Conservation (phyloP, 2,329 filamentous ascomycete genomes). For the Lasiodiplodia hormozganensis region DNA sequence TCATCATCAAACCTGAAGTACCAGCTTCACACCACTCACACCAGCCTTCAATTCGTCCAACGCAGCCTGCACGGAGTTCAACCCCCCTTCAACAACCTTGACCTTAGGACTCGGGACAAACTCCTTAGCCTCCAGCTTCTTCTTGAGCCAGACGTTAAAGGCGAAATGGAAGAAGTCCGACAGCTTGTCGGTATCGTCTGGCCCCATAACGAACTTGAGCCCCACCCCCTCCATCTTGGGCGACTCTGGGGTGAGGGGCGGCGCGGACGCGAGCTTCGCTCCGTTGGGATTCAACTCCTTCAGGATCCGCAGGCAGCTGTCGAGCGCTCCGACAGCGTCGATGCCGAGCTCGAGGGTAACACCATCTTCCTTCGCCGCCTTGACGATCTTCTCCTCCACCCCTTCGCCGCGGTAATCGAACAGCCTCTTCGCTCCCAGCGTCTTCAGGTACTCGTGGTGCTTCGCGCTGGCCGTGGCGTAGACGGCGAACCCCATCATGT, state of each 20-base stretch:
- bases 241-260: slow-evolving; percentile 20
- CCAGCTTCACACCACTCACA: slow-evolving; percentile 36
- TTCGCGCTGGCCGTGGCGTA: slow-evolving; percentile 32
- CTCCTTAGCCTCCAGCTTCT: slow-evolving; percentile 33
- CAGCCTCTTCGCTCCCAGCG: slow-evolving; percentile 29
- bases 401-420: slow-evolving; percentile 30
- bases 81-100: slow-evolving; percentile 34
- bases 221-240: slow-evolving; percentile 33
- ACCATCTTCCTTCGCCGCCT: slow-evolving; percentile 30
- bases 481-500: slow-evolving; percentile 30
- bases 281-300: slow-evolving; percentile 32
- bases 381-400: slow-evolving; percentile 24
- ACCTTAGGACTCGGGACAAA: slow-evolving; percentile 36
- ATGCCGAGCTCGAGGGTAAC: slow-evolving; percentile 6
- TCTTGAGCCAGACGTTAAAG: slow-evolving; percentile 35
- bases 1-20: slow-evolving; percentile 38
- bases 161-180: slow-evolving; percentile 32
- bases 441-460: slow-evolving; percentile 29
- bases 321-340: slow-evolving; percentile 18
- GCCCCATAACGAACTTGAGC: slow-evolving; percentile 32
- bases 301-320: slow-evolving; percentile 30
- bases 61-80: slow-evolving; percentile 32
- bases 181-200: slow-evolving; percentile 29
- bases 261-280: slow-evolving; percentile 33
- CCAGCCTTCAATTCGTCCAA: slow-evolving; percentile 36